Evolutionary conservation across 176 grass and related monocot genomes (phyloP).

Genomic region (Oryza glaberrima): DNA sequence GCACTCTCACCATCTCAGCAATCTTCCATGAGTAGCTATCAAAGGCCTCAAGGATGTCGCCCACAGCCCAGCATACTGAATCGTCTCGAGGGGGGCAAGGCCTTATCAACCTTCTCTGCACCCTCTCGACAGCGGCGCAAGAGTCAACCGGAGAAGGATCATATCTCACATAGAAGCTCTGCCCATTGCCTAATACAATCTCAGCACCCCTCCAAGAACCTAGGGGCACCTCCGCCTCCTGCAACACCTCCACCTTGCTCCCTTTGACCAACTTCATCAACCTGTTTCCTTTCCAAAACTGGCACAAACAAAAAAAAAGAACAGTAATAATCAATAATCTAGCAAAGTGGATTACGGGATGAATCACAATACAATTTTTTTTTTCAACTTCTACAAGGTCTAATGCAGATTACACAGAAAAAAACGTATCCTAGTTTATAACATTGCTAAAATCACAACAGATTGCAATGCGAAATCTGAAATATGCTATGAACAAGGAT

Average conservation of each 20-base stretch:
- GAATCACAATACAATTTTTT: neutral
- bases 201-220: constrained; percentile 64
- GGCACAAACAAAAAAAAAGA: neutral
- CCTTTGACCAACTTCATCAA: constrained; percentile 63
- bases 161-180: constrained; percentile 52
- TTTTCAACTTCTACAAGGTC: neutral
- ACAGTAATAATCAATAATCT: neutral
- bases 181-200: constrained; percentile 66
- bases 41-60: constrained; percentile 63
- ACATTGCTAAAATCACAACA: constrained; percentile 8
- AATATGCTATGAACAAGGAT: neutral
- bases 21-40: constrained; percentile 68
- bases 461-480: constrained; percentile 4
- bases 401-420: neutral
- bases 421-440: constrained; percentile 12
- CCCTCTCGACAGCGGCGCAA: constrained; percentile 42
- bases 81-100: constrained; percentile 43
- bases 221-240: constrained; percentile 46
- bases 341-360: neutral
- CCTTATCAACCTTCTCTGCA: constrained; percentile 62
- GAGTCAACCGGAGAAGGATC: constrained; percentile 29
- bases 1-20: constrained; percentile 43
- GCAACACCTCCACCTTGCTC: constrained; percentile 62
- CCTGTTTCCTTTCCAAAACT: constrained; percentile 18
- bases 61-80: constrained; percentile 40